These are phyloP conservation scores for Diplodia mutila DNA, from an alignment of 2,329 filamentous ascomycete species.

Conservation along the genomic window DNA sequence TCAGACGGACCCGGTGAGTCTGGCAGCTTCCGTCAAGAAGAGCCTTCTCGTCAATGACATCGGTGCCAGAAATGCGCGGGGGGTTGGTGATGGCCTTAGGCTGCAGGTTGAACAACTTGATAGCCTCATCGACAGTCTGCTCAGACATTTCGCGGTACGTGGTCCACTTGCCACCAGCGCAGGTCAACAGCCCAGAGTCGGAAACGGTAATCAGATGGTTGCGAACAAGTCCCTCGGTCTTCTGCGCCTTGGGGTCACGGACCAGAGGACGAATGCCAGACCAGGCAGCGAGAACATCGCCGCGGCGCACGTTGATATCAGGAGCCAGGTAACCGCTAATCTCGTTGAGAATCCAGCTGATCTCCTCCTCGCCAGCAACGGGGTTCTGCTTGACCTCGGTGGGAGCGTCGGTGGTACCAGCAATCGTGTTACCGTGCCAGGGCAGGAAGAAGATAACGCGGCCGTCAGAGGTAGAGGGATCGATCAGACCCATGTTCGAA, in stretches of 20 bases:
- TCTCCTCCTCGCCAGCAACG: slow-evolving; percentile 78
- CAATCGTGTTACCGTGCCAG: slow-evolving; percentile 92
- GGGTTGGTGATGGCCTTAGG: slow-evolving; percentile 62
- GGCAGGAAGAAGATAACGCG: slow-evolving; percentile 92
- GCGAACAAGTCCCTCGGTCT: slow-evolving; percentile 84
- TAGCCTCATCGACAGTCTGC: slow-evolving; percentile 81
- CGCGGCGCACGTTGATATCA: slow-evolving; percentile 81
- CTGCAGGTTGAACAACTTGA: slow-evolving; percentile 68
- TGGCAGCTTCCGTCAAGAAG: slow-evolving; percentile 75
- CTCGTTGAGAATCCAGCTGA: slow-evolving; percentile 85
- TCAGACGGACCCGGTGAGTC: slow-evolving; percentile 78
- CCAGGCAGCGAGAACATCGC: slow-evolving; percentile 89
- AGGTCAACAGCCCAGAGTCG: slow-evolving; percentile 78
- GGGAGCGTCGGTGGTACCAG: slow-evolving; percentile 82
- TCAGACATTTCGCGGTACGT: slow-evolving; percentile 94
- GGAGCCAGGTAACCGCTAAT: slow-evolving; percentile 80
- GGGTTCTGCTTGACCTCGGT: slow-evolving; percentile 74
- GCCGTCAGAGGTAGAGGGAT: slow-evolving; percentile 83
- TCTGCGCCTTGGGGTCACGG: slow-evolving; percentile 81
- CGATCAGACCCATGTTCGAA: slow-evolving; percentile 83
- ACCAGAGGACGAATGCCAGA: slow-evolving; percentile 85
- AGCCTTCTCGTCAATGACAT: slow-evolving; percentile 71
- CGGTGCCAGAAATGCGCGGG: slow-evolving; percentile 70
- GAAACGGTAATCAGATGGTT: slow-evolving; percentile 84
- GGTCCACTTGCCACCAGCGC: slow-evolving; percentile 89